Base-by-base conservation (phyloP, 805 yeast species). In the Kuraishia ogatae region DNA sequence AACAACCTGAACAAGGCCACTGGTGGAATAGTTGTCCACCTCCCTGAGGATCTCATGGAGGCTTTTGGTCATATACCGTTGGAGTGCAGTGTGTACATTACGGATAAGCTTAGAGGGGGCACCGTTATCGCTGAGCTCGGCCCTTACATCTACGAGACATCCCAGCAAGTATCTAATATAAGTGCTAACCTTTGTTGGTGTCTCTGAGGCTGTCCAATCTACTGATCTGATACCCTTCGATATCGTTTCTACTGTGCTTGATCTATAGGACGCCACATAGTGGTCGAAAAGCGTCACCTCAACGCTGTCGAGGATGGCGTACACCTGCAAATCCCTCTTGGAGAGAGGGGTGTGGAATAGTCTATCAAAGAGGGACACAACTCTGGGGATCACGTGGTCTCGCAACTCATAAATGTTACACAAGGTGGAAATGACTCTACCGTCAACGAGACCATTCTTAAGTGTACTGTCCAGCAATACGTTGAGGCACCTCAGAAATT, bases 271-370 rank as follows among this genome's bases (percentile, higher is more conserved):
- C 5, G 76, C 73, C 52, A 82, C 68, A 60, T 77, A 85, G 21
- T 77, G 76, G 15, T 77, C 78, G 60, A 84, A 83, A 4, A 86
- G 71, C 1, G 79, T 77, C 13, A 71, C 65, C 58, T 83, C 87
- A 65, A 80, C 71, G 54, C 75, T 74, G 20, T 73, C 76, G 54
- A 83, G 61, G 2, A 76, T 67, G 7, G 70, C 65, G 55, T 73
- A 77, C 1, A 84, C 64, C n/a, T 77, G 75, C 26, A 78, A 60
- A 17, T 76, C 70, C 24, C 74, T 71, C 6, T 73, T 71, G 6
- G 74, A 67, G 26, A 80, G 60, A 10, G 74, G 71, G 20, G 79
- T 71, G 48, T 76, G 77, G 58, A 84, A 83, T 2, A 71, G 70
- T 6, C 69, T 62, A 59, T 84, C 85, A 62, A 81, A 84, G 53